Conservation (phyloP, 2,329 filamentous ascomycete species). For the Penicillium sp. region DNA sequence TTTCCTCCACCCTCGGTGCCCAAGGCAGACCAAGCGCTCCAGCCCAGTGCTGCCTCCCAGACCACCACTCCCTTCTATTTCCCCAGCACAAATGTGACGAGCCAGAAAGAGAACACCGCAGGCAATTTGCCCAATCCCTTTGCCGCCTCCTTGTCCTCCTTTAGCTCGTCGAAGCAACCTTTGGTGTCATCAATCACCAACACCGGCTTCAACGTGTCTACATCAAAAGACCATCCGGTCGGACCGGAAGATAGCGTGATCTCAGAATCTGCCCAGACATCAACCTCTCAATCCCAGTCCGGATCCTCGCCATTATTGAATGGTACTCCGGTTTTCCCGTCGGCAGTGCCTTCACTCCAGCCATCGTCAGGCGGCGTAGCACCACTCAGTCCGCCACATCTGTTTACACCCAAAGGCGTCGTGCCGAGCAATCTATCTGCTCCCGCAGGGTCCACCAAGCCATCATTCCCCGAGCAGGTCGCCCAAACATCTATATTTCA, state of each 20-base stretch:
- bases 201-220: not conserved
- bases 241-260: too few species aligned
- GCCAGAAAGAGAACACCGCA: not conserved
- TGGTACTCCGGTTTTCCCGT: too few species aligned
- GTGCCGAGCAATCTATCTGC: not conserved
- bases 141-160: slow-evolving; percentile 1
- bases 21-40: too few species aligned
- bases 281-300: not conserved
- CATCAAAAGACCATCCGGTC: too few species aligned
- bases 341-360: too few species aligned
- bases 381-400: not conserved
- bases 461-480: not conserved
- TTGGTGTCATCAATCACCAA: not conserved
- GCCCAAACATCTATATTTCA: not conserved
- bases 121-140: slow-evolving; percentile 1
- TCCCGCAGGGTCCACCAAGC: not conserved
- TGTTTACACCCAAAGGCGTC: not conserved
- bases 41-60: not conserved
- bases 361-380: too few species aligned
- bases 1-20: too few species aligned
- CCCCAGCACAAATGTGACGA: slow-evolving; percentile 1
- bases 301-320: too few species aligned
- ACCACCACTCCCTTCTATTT: slow-evolving; percentile 1
- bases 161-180: not conserved
- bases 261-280: not conserved